Evolutionary conservation across 495 filamentous ascomycete genomes (phyloP).

Genomic region (Hypoxylon rickii): DNA sequence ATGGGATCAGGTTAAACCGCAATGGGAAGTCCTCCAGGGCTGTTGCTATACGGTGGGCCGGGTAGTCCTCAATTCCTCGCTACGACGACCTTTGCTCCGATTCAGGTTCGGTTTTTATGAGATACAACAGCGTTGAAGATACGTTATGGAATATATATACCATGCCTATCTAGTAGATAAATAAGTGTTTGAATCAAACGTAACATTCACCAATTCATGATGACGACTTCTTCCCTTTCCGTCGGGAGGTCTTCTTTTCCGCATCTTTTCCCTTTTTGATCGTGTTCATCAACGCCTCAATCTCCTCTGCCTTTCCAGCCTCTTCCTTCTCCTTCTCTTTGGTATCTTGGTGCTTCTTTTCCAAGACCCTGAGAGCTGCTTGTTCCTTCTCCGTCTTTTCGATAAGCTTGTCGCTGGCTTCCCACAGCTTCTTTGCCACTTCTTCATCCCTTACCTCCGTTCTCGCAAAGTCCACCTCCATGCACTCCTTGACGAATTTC

Average conservation of each 20-base stretch:
- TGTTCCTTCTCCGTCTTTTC: slow-evolving; percentile 81
- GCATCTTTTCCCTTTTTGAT: slow-evolving; percentile 47
- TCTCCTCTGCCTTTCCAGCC: slow-evolving; percentile 51
- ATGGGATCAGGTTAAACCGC: too few relatives aligned
- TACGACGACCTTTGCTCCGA: too few relatives aligned
- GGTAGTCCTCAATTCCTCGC: too few relatives aligned
- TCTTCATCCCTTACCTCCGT: slow-evolving; percentile 79
- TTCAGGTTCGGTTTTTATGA: too few relatives aligned
- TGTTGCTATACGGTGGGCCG: too few relatives aligned
- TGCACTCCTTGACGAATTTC: slow-evolving; percentile 85
- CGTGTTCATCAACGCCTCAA: slow-evolving; percentile 47
- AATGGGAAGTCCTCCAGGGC: too few relatives aligned
- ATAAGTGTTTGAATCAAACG: too few relatives aligned
- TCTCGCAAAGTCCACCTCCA: slow-evolving; percentile 68
- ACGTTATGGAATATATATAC: too few relatives aligned
- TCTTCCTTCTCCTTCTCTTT: slow-evolving; percentile 49
- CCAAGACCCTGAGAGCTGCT: slow-evolving; percentile 65
- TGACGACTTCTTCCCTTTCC: slow-evolving; percentile 44
- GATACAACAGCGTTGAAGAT: too few relatives aligned
- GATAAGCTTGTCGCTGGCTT: slow-evolving; percentile 82
- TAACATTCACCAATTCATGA: slow-evolving; percentile 1
- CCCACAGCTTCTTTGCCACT: slow-evolving; percentile 82
- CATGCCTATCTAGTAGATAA: too few relatives aligned
- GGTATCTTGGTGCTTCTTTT: slow-evolving; percentile 70
- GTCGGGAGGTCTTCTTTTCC: slow-evolving; percentile 39